Base-by-base conservation (phyloP, 1,139 yeast species). In the Taphrina confusa region DNA sequence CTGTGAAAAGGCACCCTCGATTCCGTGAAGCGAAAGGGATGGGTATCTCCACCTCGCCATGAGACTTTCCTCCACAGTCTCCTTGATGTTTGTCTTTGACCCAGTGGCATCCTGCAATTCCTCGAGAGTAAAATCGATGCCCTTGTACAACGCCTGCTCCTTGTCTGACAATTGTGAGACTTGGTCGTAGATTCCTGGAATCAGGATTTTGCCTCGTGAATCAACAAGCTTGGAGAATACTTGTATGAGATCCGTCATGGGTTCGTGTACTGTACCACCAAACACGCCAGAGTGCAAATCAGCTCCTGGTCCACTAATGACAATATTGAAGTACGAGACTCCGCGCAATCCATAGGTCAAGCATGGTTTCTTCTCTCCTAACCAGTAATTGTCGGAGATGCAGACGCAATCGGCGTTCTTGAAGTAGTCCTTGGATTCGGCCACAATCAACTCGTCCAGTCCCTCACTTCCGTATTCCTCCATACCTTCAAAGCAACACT, bases 181-280 rank as follows among this genome's bases (percentile, higher is more conserved):
- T 95, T 91, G 89, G 67, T 91, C 97, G 66, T 79, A 78, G 65
- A 92, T 80, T 16, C 98, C 98, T 9, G 95, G 92, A 66, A 92
- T 84, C 68, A 81, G 76, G 66, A 92, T 94, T 68, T 82, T 82
- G 61, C 99, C 99, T 63, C 82, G 75, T 44, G 84, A 78, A 49
- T 71, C 69, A 40, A 92, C 98, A 68, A 92, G 81, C 65, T 82
- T 76, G 57, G 88, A 74, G 79, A 92, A 57, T 18, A 68, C 79
- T 71, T 85, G 84, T 62, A 88, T 78, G 71, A 92, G 81, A 73
- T 94, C 99, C 60, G 94, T 86, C 94, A 94, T 84, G 71, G 99
- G 99, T 76, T 92, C 99, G 66, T 95, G 95, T 67, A 92, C 84
- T 66, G 90, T 84, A 71, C 98, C 99, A n/a, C 99, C 99, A 72